Base-by-base conservation (phyloP, 768 basidiomycete species). In the Gloeopeniophorella convolvens region DNA sequence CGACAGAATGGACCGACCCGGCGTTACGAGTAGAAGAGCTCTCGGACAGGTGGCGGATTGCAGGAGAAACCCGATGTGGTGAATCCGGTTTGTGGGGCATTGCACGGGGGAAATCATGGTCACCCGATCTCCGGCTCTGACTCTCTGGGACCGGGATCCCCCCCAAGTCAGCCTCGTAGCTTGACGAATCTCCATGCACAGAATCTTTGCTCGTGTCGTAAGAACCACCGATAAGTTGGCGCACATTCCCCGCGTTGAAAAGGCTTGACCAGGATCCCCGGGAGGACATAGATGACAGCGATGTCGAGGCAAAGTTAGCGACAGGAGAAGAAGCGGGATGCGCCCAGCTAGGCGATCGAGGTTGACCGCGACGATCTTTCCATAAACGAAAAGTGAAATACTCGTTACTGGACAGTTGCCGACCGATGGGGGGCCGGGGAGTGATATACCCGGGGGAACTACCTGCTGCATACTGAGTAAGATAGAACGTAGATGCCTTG, bases 221-320 rank as follows among this genome's bases (percentile, higher is more conserved):
- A 24, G 79, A 70, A 27, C 82, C 78, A 10, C 72, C 71, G 57
- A 89, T 80, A 50, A 89, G 78, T 48, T 87, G 83, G 23, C 83
- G 73, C 66, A 89, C 70, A 35, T 72, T 76, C 15, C 77, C 78
- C 1, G 84, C 69, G 51, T 80, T 83, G 62, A 88, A 85, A 10
- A 90, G 61, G 59, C 80, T 89, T 0, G 86, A 84, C 89, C 89
- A 90, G 0, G 89, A 88, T 8, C 80, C 85, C 36, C 80, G 74
- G 2, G 88, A 88, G 3, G 85, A 80, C 39, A 67, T 75, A 0
- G 82, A 81, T 0, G 79, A 69, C 12, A 37, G 74, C 68, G 33
- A 77, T 59, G 73, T 62, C 4, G 68, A 64, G 3, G 69, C 63
- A 9, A 64, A 69, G 16, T 66, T 63, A 10, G 72, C 59, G 1